Conservation (phyloP, 352 stramenopile species). For the Phytopythium sindhum region DNA sequence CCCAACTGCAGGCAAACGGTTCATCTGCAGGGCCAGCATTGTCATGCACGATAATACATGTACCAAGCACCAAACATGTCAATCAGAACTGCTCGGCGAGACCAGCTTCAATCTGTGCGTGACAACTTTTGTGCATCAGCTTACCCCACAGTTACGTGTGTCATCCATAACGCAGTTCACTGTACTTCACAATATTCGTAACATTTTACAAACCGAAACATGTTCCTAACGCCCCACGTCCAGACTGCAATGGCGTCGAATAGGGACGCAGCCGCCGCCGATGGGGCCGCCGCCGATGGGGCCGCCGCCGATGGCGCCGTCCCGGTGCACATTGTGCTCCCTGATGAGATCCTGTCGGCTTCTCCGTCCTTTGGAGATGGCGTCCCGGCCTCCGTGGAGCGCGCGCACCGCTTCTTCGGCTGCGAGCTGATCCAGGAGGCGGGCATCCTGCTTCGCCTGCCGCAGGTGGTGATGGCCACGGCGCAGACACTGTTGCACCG, state of each 20-base stretch:
- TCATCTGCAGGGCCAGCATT: no score
- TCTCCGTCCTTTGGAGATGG: slow-evolving; percentile 47
- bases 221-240: no score
- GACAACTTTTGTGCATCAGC: no score
- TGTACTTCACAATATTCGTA: no score
- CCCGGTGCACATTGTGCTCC: slow-evolving; percentile 18
- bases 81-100: no score
- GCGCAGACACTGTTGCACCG: slow-evolving; percentile 89
- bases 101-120: no score
- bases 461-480: slow-evolving; percentile 89
- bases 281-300: not conserved
- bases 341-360: slow-evolving; percentile 11
- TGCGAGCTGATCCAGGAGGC: slow-evolving; percentile 90
- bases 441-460: slow-evolving; percentile 78
- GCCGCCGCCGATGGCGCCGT: not conserved
- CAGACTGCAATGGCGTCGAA: not conserved
- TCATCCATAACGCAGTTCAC: no score
- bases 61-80: no score
- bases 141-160: no score
- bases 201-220: no score
- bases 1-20: no score
- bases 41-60: no score
- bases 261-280: not conserved
- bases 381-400: slow-evolving; percentile 37
- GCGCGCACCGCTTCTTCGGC: slow-evolving; percentile 32